phyloP scores from a whole-genome alignment of 1,284 basidiomycete genomes.

The Ceratobasidium theobromae region DNA sequence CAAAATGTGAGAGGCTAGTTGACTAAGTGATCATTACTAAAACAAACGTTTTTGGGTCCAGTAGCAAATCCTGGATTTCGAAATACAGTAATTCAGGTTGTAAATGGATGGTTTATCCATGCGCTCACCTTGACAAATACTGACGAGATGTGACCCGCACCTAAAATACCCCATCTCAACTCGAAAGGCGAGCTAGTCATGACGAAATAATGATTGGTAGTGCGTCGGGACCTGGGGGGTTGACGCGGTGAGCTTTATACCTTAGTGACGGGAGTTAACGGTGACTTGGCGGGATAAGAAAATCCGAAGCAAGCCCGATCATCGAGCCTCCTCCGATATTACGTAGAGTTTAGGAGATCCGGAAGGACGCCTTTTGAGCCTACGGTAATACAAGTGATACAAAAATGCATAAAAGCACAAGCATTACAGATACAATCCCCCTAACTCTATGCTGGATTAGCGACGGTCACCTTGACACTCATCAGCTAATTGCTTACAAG shows the following conservation, averaged over 20 bases:
- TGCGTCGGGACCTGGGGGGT: too few species aligned
- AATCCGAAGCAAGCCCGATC: not conserved
- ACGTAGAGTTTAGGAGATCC: too few species aligned
- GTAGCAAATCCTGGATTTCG: conserved; percentile 24
- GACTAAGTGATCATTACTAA: not conserved
- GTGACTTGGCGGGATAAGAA: not conserved
- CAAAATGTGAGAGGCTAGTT: not conserved
- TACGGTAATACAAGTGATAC: too few species aligned
- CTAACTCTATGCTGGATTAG: too few species aligned
- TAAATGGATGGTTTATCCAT: not conserved
- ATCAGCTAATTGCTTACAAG: not conserved
- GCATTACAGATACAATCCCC: too few species aligned
- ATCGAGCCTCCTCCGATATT: conserved; percentile 12
- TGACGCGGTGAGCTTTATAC: not conserved
- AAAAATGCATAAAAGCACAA: too few species aligned
- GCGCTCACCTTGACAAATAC: conserved; percentile 33
- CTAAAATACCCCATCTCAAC: conserved; percentile 34
- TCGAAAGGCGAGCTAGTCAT: conserved; percentile 9
- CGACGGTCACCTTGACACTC: not conserved
- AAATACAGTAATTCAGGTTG: not conserved
- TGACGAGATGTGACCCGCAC: conserved; percentile 33
- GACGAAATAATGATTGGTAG: too few species aligned
- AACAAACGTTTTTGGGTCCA: conserved; percentile 35
- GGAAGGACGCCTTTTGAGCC: too few species aligned
- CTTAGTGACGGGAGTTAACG: not conserved